phyloP scores from a whole-genome alignment of 2,329 filamentous ascomycete genomes.

The Hypocreales sp. region DNA sequence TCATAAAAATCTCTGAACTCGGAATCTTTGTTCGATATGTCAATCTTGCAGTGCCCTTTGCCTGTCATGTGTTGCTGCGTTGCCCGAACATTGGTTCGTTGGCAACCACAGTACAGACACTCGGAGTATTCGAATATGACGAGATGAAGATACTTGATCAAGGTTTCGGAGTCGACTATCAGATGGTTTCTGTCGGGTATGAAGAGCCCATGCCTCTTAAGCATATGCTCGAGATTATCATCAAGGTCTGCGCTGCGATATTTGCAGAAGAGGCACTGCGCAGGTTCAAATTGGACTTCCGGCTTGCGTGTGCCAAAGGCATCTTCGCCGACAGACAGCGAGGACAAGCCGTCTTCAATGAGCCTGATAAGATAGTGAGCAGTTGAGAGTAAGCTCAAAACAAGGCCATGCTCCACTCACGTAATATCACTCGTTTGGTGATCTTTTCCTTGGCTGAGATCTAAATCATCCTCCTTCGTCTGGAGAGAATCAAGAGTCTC shows the following conservation, averaged over 20 bases:
- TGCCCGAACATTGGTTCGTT: slow-evolving; percentile 23
- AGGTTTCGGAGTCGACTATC: slow-evolving; percentile 26
- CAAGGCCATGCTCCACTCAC: too few species aligned
- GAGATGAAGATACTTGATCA: slow-evolving; percentile 31
- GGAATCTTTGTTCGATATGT: slow-evolving; percentile 15
- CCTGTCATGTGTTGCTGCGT: slow-evolving; percentile 34
- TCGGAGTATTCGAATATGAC: slow-evolving; percentile 31
- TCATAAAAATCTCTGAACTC: slow-evolving; percentile 25
- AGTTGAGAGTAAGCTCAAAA: too few species aligned
- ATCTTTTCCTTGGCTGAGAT: too few species aligned
- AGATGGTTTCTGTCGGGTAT: slow-evolving; percentile 23
- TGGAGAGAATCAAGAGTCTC: too few species aligned
- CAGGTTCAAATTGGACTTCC: slow-evolving; percentile 8
- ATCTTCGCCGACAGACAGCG: neutral
- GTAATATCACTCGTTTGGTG: too few species aligned
- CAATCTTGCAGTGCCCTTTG: slow-evolving; percentile 30
- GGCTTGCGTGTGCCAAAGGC: neutral
- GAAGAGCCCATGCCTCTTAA: slow-evolving; percentile 27
- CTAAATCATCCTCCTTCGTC: too few species aligned
- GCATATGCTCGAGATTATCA: slow-evolving; percentile 30
- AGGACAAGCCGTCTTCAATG: neutral
- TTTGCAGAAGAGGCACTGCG: slow-evolving; percentile 28
- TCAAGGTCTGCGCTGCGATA: slow-evolving; percentile 13
- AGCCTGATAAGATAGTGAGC: too few species aligned
- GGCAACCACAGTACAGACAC: slow-evolving; percentile 33